Percentiles rank a stretch among this genome's conserved stretches.
Conservation (phyloP, 78 protist genomes). For the Capsaspora owczarzaki region DNA sequence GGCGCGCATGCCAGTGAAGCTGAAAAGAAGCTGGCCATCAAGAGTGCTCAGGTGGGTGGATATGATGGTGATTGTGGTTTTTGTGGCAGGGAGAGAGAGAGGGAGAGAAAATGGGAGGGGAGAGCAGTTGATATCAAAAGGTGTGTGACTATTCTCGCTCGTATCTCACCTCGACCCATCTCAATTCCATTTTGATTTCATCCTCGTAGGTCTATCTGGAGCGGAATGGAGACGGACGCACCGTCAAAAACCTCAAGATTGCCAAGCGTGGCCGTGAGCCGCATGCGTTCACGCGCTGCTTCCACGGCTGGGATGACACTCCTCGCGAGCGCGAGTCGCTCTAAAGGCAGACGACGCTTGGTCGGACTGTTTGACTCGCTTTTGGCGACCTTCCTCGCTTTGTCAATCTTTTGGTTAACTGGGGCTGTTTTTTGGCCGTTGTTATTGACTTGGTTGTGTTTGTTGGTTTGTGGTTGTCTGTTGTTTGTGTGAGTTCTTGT, state of each 20-base stretch:
- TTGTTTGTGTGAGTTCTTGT: no score
- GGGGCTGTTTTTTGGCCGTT: no score
- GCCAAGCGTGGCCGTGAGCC: neutral
- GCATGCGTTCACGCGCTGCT: neutral
- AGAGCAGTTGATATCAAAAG: neutral
- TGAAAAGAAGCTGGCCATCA: neutral
- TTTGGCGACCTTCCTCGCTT: no score
- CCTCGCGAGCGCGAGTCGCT: no score
- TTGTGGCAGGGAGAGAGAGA: neutral
- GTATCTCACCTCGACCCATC: neutral
- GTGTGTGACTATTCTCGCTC: neutral
- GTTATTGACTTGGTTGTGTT: no score
- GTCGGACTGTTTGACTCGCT: no score
- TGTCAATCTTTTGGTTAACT: no score
- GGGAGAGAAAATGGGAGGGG: neutral
- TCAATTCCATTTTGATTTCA: neutral
- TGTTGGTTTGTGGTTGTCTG: no score
- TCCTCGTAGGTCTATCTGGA: neutral
- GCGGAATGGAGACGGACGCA: neutral
- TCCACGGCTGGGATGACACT: constrained; percentile 9
- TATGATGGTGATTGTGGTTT: neutral
- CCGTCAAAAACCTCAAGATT: neutral
- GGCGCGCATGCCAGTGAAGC: neutral
- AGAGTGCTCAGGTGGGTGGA: neutral
- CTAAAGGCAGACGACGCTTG: no score